Evolutionary conservation across 805 yeast genomes (phyloP).

Genomic region (Ogataea nakhonphanomensis): DNA sequence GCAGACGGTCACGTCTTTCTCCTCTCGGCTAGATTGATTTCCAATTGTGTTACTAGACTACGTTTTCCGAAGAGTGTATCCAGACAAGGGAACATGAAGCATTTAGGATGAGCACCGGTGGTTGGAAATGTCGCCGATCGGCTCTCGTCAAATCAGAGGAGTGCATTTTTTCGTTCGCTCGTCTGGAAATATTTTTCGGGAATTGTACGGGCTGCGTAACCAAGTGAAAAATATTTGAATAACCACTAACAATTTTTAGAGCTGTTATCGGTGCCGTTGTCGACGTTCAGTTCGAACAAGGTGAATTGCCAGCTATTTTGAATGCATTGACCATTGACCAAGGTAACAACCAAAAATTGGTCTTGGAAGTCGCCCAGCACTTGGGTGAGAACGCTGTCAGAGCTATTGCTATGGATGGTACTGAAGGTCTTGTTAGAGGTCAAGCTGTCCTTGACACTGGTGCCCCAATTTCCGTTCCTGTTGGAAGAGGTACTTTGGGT

Average conservation of each 20-base stretch:
- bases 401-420: conserved; percentile 99
- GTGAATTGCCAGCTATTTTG: conserved; percentile 93
- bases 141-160: conserved; percentile 21
- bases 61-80: not conserved
- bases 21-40: not conserved
- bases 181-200: conserved; percentile 16
- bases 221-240: conserved; percentile 4
- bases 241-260: conserved; percentile 41
- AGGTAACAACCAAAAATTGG: conserved; percentile 60
- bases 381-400: conserved; percentile 99
- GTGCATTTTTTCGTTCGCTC: conserved; percentile 17
- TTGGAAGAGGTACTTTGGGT: conserved; percentile 98
- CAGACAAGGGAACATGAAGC: not conserved
- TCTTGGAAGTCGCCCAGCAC: conserved; percentile 98
- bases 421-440: conserved; percentile 99
- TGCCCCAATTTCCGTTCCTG: conserved; percentile 98
- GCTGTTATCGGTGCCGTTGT: conserved; percentile 99
- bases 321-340: conserved; percentile 90
- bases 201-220: conserved; percentile 22
- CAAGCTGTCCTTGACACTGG: conserved; percentile 90
- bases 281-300: conserved; percentile 98
- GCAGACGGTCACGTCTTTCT: not conserved
- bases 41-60: conserved; percentile 6
- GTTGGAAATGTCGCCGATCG: not conserved
- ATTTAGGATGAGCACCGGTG: too few species aligned